These are phyloP conservation scores for Stenogyne calaminthoides DNA, from an alignment of 305 asterid species.

Conservation along the genomic window DNA sequence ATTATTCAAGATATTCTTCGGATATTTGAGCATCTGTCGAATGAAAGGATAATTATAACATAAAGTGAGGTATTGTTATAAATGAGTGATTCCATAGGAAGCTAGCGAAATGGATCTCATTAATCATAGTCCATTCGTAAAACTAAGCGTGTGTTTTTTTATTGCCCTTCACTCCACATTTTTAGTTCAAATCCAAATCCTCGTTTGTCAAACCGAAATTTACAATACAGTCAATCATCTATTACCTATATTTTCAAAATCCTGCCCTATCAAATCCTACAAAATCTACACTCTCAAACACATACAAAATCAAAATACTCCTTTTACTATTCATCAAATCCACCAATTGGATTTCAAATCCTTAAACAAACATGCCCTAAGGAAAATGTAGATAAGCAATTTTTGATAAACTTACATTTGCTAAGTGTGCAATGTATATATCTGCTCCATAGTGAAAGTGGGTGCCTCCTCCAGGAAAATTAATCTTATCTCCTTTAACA, in stretches of 20 bases:
- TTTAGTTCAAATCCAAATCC: no score
- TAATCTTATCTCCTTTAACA: slow-evolving; percentile 80
- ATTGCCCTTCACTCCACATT: no score
- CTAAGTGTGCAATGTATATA: slow-evolving; percentile 84
- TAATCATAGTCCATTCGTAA: slow-evolving; percentile 1
- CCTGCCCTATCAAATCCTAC: no score
- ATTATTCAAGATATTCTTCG: slow-evolving; percentile 68
- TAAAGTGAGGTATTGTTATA: not conserved
- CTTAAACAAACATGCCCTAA: not conserved
- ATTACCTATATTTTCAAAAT: no score
- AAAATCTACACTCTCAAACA: no score
- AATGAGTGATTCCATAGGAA: slow-evolving; percentile 5
- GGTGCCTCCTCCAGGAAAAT: slow-evolving; percentile 95
- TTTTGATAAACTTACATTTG: slow-evolving; percentile 60
- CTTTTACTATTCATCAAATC: no score
- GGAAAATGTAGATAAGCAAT: not conserved
- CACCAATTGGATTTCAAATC: no score
- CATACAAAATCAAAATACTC: no score
- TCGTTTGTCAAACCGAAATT: no score
- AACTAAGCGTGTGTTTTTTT: not conserved
- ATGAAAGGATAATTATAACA: slow-evolving; percentile 24
- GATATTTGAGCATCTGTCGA: slow-evolving; percentile 79
- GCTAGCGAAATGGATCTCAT: not conserved
- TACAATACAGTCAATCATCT: no score
- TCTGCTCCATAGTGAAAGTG: slow-evolving; percentile 95